A percentile compares a stretch with the other conserved stretches of the same genome.
Conservation (phyloP, 2,329 filamentous ascomycete species). For the Alternaria sp. region DNA sequence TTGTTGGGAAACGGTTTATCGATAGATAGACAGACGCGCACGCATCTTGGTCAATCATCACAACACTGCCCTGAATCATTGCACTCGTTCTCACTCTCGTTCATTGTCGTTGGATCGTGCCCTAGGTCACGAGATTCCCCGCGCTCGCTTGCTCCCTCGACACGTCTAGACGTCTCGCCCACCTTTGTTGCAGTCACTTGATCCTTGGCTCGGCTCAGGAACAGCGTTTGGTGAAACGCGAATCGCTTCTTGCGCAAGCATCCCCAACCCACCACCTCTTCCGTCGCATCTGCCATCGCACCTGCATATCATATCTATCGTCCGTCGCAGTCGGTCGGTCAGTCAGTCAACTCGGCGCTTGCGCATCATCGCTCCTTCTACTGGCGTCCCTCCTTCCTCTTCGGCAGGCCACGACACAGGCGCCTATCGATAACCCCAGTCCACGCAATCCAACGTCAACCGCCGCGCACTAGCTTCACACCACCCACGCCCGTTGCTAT, state of each 20-base stretch:
- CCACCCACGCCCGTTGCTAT: background rate
- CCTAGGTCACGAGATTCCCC: background rate
- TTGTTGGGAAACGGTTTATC: slow-evolving; percentile 5
- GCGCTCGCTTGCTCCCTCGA: background rate
- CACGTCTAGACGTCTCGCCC: background rate
- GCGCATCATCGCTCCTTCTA: slow-evolving; percentile 2
- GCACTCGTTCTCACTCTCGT: background rate
- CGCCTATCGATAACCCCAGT: slow-evolving; percentile 13
- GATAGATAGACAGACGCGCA: background rate
- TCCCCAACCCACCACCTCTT: slow-evolving; percentile 4
- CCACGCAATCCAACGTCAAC: slow-evolving; percentile 9
- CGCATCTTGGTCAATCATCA: background rate
- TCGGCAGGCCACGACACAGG: slow-evolving; percentile 2
- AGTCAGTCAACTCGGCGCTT: background rate
- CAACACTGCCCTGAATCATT: background rate
- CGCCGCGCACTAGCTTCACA: slow-evolving; percentile 6
- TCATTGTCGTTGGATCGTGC: background rate
- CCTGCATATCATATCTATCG: background rate
- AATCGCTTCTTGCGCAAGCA: slow-evolving; percentile 31
- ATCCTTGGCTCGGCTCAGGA: slow-evolving; percentile 15
- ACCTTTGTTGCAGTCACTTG: slow-evolving; percentile 11
- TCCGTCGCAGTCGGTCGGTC: background rate
- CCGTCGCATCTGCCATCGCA: slow-evolving; percentile 1
- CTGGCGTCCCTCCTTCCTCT: background rate
- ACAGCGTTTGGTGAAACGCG: slow-evolving; percentile 46